These are phyloP conservation scores for Artemisia tridentata DNA, from an alignment of 129 eudicot species.

Conservation along the genomic window DNA sequence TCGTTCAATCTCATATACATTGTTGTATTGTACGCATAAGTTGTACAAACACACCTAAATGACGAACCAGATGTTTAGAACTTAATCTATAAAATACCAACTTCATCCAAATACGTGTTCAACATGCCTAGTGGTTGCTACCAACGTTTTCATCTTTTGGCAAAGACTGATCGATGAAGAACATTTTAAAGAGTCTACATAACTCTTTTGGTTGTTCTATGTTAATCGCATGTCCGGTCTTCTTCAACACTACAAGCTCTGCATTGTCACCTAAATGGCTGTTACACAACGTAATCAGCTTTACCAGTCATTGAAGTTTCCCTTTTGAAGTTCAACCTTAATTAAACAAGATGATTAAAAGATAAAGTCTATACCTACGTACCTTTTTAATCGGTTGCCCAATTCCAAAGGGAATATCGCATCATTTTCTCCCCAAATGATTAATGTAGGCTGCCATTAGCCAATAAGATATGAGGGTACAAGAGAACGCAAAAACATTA, in stretches of 20 bases:
- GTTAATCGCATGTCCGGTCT: not conserved
- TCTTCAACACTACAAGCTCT: not conserved
- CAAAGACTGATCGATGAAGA: not conserved
- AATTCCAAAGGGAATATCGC: constrained; percentile 24
- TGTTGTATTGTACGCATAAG: no score
- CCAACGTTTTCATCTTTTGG: not conserved
- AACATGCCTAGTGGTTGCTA: not conserved
- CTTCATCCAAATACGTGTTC: not conserved
- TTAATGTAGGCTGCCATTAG: constrained; percentile 18
- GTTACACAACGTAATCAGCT: no score
- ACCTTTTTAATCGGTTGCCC: constrained; percentile 23
- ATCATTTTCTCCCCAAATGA: constrained; percentile 24
- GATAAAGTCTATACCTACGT: constrained; percentile 8
- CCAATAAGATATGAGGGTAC: not conserved
- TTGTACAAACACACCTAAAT: no score
- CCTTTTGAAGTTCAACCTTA: not conserved
- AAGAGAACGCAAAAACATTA: not conserved
- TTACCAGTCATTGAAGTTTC: no score
- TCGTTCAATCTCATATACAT: no score
- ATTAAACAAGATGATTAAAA: not conserved
- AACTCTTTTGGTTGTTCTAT: constrained; percentile 3
- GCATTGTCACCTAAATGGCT: no score
- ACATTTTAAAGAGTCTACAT: not conserved
- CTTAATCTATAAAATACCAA: no score
- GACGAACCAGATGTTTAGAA: no score